These are phyloP conservation scores for Cytospora mali DNA, from an alignment of 2,329 filamentous ascomycete species.

Conservation along the genomic window DNA sequence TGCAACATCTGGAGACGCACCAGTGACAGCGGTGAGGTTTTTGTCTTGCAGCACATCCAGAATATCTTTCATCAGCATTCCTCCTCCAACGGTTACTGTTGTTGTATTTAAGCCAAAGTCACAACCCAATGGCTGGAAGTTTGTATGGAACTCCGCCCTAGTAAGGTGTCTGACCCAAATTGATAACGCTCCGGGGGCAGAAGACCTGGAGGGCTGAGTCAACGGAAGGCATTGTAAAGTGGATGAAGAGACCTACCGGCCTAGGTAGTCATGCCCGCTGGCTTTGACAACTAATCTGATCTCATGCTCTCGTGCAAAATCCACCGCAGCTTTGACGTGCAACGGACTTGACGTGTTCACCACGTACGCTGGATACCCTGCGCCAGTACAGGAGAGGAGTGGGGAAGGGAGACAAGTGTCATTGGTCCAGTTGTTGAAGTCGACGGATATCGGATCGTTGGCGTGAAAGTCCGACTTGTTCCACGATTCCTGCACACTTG, in stretches of 20 bases:
- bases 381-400: neutral
- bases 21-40: constrained; percentile 56
- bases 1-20: constrained; percentile 57
- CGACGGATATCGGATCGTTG: constrained; percentile 41
- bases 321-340: neutral
- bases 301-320: constrained; percentile 28
- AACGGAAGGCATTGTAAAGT: neutral
- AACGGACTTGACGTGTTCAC: constrained; percentile 8
- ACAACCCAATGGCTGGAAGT: neutral
- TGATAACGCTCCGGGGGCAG: neutral
- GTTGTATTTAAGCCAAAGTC: neutral
- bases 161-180: neutral
- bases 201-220: neutral
- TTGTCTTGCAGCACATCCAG: constrained; percentile 48
- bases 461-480: constrained; percentile 40
- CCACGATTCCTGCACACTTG: constrained; percentile 30
- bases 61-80: constrained; percentile 53
- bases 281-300: constrained; percentile 48
- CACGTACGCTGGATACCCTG: constrained; percentile 6
- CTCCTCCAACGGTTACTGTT: constrained; percentile 56
- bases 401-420: constrained; percentile 51
- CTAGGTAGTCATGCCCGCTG: constrained; percentile 48
- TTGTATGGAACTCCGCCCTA: neutral
- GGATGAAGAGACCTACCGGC: constrained; percentile 41
- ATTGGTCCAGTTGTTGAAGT: constrained; percentile 49